Conservation (phyloP, 1,284 basidiomycete species). For the Earliella scabrosa region DNA sequence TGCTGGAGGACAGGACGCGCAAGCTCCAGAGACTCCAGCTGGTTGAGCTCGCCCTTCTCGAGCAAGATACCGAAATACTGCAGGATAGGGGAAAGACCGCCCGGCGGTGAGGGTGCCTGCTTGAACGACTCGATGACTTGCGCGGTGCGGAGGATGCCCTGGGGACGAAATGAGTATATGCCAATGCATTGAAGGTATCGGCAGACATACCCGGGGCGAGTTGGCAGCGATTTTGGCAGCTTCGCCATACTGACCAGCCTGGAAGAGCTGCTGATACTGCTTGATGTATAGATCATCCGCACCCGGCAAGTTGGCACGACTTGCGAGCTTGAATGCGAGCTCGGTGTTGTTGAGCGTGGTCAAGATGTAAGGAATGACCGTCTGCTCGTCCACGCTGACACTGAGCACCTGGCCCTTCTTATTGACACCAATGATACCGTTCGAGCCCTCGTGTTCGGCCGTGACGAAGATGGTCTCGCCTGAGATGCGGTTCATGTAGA, state of each 20-base stretch:
- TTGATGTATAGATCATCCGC: constrained; percentile 97
- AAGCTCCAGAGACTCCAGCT: constrained; percentile 94
- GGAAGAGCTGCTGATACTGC: constrained; percentile 95
- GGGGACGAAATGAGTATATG: no score
- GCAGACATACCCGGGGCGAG: constrained; percentile 86
- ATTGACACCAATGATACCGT: constrained; percentile 99
- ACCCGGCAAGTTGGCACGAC: constrained; percentile 95
- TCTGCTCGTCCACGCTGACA: constrained; percentile 96
- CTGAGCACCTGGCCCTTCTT: constrained; percentile 99
- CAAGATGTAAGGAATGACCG: constrained; percentile 95
- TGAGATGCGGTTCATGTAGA: constrained; percentile 99
- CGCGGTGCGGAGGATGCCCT: constrained; percentile 95
- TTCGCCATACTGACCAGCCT: constrained; percentile 89
- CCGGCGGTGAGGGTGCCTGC: constrained; percentile 87
- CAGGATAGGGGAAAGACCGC: constrained; percentile 94
- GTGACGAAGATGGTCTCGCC: constrained; percentile 99
- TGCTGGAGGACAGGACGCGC: constrained; percentile 96
- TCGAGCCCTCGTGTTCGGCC: constrained; percentile 91
- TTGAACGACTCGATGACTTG: constrained; percentile 99
- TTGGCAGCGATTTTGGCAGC: constrained; percentile 99
- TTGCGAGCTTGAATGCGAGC: constrained; percentile 97
- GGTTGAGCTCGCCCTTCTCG: constrained; percentile 98
- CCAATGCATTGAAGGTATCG: no score
- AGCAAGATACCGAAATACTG: constrained; percentile 99
- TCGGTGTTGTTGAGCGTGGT: constrained; percentile 96